Base-by-base conservation (phyloP, 2,329 filamentous ascomycete genomes). In the Hypoxylon sp. region DNA sequence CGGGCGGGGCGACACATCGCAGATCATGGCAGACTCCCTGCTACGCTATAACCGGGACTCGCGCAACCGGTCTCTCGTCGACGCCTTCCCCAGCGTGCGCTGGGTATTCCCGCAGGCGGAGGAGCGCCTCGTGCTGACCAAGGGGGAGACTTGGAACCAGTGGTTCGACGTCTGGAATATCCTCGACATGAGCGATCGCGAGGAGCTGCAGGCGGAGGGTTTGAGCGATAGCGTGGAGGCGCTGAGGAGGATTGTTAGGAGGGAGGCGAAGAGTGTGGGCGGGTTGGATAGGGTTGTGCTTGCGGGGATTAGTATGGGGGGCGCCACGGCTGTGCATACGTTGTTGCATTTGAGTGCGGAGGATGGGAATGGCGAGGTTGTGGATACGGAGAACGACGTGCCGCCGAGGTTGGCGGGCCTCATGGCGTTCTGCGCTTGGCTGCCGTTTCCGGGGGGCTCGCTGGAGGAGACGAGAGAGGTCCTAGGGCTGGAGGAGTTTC, bases 161-260 rank as follows among this genome's bases (percentile, higher is more conserved):
- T 87, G 84, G 85, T 87, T 87, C 72, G 84, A 87, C 71, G 79
- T 86, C 37, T 83, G 80, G 77, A 82, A 83, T 54, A 76, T 81
- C 0, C 71, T 76, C 17, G 75, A 83, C 62, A 81, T 83, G 14
- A 53, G 76, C 1, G 76, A 82, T n/a, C 72, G 76, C 14, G 82
- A 86, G 65, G 81, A 84, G 2, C 64, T 83, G 3, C 83, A 86
- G 71, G 73, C 73, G 0, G 68, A 75, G 0, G 84, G 84, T 0
- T 72, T 87, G 10, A 73, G 71, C 35, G 80, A 83, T 9, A 81
- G 79, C 62, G 78, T 83, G 0, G 46, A 54, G 0, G 67, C 70
- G 3, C 73, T 86, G 1, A 70, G 76, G 2, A 54, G 70, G 0
- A 48, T 84, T 2, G 70, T 85, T 0, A 48, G 26, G 3, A 46